phyloP scores from a whole-genome alignment of 2,329 filamentous ascomycete species.

The Diaporthe caulivora region DNA sequence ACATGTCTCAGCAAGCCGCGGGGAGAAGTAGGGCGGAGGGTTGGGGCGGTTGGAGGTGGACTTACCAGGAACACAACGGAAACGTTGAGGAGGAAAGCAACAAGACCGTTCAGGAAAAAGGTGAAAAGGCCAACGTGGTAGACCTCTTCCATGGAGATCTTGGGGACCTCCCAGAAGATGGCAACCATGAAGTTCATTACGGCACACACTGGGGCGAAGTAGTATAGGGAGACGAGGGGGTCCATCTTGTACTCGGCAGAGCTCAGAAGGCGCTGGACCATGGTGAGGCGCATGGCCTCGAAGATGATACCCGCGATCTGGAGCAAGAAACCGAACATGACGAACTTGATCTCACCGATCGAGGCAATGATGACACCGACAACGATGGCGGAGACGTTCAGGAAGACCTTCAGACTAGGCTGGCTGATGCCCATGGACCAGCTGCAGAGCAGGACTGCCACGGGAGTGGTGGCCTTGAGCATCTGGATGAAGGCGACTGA shows the following conservation, averaged over 20 bases:
- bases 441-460: conserved; percentile 89
- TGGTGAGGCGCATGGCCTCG: conserved; percentile 84
- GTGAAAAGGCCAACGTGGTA: conserved; percentile 79
- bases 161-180: conserved; percentile 79
- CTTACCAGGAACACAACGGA: conserved; percentile 88
- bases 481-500: conserved; percentile 99
- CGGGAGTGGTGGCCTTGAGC: conserved; percentile 98
- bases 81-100: conserved; percentile 86
- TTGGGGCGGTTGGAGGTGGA: conserved; percentile 37
- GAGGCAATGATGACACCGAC: conserved; percentile 95
- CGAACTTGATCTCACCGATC: conserved; percentile 95
- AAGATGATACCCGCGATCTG: conserved; percentile 84
- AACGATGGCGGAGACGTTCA: conserved; percentile 95
- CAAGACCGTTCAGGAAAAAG: conserved; percentile 80
- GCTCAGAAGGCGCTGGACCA: conserved; percentile 86
- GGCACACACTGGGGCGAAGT: conserved; percentile 88
- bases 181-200: conserved; percentile 83
- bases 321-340: conserved; percentile 82
- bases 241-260: conserved; percentile 93
- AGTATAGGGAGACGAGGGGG: conserved; percentile 88
- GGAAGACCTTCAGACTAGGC: conserved; percentile 86
- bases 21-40: background rate
- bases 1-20: background rate
- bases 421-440: conserved; percentile 89
- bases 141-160: conserved; percentile 76